Conservation (phyloP, 2,329 filamentous ascomycete species). For the Peltaster fructicola region DNA sequence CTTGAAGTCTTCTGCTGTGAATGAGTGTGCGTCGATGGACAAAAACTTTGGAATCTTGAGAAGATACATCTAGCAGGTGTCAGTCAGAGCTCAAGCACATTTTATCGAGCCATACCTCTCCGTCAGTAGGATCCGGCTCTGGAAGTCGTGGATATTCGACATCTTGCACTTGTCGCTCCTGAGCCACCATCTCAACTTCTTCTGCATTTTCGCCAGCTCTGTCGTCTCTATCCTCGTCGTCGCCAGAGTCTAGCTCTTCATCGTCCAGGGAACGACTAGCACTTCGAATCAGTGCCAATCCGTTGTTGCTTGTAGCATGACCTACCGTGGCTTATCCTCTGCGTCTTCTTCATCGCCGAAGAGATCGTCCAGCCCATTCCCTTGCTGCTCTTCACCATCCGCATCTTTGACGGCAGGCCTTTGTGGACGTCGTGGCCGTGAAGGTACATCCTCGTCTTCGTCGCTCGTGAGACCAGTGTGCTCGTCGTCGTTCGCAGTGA, state of each 20-base stretch:
- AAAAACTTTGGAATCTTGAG: slow-evolving; percentile 58
- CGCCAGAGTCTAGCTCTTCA: slow-evolving; percentile 43
- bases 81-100: slow-evolving; percentile 2
- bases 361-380: slow-evolving; percentile 24
- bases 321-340: too few relatives aligned
- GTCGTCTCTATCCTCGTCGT: slow-evolving; percentile 46
- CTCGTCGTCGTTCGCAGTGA: slow-evolving; percentile 11
- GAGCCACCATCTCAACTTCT: slow-evolving; percentile 27
- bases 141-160: slow-evolving; percentile 51
- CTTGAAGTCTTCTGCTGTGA: slow-evolving; percentile 47
- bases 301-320: too few relatives aligned
- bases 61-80: slow-evolving; percentile 40
- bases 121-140: slow-evolving; percentile 52
- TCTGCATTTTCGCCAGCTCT: slow-evolving; percentile 35
- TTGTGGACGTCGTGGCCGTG: slow-evolving; percentile 7
- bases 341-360: slow-evolving; percentile 28
- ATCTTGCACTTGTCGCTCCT: slow-evolving; percentile 38
- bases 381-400: slow-evolving; percentile 16
- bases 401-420: slow-evolving; percentile 4
- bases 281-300: too few relatives aligned
- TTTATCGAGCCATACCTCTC: slow-evolving; percentile 42
- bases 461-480: too few relatives aligned
- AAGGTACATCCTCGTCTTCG: slow-evolving; percentile 11
- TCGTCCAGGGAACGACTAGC: too few relatives aligned
- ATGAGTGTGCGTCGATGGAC: slow-evolving; percentile 49